Evolutionary conservation across 164 flowering plant genomes (phyloP), one percentile per base, ranked within the genome.

Genomic region (Umbellularia californica): DNA sequence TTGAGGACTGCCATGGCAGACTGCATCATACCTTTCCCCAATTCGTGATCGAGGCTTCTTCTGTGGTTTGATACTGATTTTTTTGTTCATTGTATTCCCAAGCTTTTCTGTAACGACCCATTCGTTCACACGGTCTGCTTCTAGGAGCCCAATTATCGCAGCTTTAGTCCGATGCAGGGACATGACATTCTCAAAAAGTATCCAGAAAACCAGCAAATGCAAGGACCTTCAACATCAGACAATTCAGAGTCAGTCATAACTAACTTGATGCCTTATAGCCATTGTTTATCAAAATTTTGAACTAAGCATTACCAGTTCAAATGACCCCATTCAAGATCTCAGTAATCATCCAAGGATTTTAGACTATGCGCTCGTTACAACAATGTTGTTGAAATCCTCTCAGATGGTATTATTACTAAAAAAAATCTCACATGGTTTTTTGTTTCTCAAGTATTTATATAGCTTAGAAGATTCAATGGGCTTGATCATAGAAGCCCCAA

Each of bases 81-180:
- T 86, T 28, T 75, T 76, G 72, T 85, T 89, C 69, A 77, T 17
- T 1, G 86, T 35, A 67, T 83, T 79, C 28, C 95, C 95, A 2
- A 79, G 85, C 75, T 92, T 90, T 80, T 92, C 93, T 4, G 97
- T 90, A 19, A 90, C 97, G 7, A 89, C 85, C 95, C 95, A 90
- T 78, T 90, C 95, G 33, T 92, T 88, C n/a, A 84, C 93, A 0
- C 92, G 76, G 20, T 76, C 82, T 2, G 89, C 89, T 72, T 86
- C 97, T 2, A 88, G 80, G 12, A 92, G 87, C 14, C 97, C 93
- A 2, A 90, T 90, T 17, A 90, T 79, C 25, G 92, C 75, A 12
- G 92, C 93, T 76, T 89, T 90, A 17, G 90, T 81, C 55, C 92
- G 83, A 71, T 89, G 92, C 10, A 92, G 85, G 1, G 97, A 89